Evolutionary conservation across 139 green algal genomes (phyloP), one percentile per base, ranked within the genome.

Genomic region (Auxenochlorella pyrenoidosa): DNA sequence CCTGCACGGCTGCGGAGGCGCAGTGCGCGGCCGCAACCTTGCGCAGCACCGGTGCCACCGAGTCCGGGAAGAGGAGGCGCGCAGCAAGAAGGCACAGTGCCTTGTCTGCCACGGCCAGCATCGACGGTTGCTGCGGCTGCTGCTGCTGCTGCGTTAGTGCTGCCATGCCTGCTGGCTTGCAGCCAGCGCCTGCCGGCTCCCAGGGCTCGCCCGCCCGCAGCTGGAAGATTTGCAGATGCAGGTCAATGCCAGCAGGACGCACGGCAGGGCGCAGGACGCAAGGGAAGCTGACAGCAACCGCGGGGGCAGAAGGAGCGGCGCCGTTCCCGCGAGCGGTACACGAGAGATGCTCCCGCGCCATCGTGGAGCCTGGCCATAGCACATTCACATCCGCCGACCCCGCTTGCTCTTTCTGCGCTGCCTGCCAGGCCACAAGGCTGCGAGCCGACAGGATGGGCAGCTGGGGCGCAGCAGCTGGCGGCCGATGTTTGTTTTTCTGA

Each of bases 61-160:
- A 36, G 30, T 87, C 88, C 19, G 88, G 88, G 59, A 91, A 91
- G 21, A 89, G 28, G 34, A 91, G 78, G 47, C 82, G 68, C 6
- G 87, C 78, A 18, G 87, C 87, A 5, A 78, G 66, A 41, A 91
- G 68, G 32, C 78, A 59, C 0, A 73, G 84, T 0, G 84, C 84
- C 15, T 71, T 73, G 34, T 85, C 75, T 18, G 65, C 36, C 28
- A 86, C n/a, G 12, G 32, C 40, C 36, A 86, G 41, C 40, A 38
- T 32, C n/a, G 34, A 38, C 59, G 10, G 40, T 24, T 21, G 15
- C 10, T 19, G 5, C 60, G 28, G 43, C 66, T 38, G 24, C 10
- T 16, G 59, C 43, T 15, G 41, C 41, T 58, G 40, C 43, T 63
- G 75, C 26, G 26, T 19, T 5, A 16, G 76, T 47, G 44, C 66